phyloP scores from a whole-genome alignment of 108 stramenopile genomes.

The Schizochytrium sp. region DNA sequence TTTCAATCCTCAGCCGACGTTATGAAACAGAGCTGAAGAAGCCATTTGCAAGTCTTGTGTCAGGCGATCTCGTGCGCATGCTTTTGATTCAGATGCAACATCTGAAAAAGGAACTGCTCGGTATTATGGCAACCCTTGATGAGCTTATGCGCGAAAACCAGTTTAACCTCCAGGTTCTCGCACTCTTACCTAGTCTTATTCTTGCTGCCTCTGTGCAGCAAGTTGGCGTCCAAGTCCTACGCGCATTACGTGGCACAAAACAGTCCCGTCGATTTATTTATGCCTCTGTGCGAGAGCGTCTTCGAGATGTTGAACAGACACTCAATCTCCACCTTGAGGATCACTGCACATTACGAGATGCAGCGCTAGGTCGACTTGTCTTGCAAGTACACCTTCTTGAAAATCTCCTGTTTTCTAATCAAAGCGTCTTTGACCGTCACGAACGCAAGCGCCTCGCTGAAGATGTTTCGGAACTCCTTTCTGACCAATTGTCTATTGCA shows the following conservation, averaged over 20 bases:
- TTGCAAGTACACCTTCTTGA: slow-evolving; percentile 48
- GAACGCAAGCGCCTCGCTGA: slow-evolving; percentile 60
- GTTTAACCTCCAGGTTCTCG: slow-evolving; percentile 64
- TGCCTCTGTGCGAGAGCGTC: neutral
- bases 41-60: slow-evolving; percentile 40
- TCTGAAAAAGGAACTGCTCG: slow-evolving; percentile 68
- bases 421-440: slow-evolving; percentile 56
- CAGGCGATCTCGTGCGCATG: slow-evolving; percentile 61
- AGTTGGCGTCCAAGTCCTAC: neutral
- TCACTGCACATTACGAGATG: neutral
- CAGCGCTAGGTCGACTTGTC: slow-evolving; percentile 28
- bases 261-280: neutral
- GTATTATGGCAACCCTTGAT: slow-evolving; percentile 66
- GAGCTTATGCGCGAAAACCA: slow-evolving; percentile 66
- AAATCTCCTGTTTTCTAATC: slow-evolving; percentile 23
- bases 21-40: slow-evolving; percentile 44
- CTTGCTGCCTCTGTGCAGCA: slow-evolving; percentile 62
- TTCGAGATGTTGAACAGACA: slow-evolving; percentile 63
- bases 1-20: neutral
- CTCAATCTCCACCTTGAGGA: slow-evolving; percentile 59
- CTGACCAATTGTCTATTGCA: slow-evolving; percentile 36
- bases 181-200: slow-evolving; percentile 60
- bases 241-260: slow-evolving; percentile 6
- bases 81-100: slow-evolving; percentile 69
- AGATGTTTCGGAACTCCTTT: slow-evolving; percentile 60